Evolutionary conservation across 2,329 filamentous ascomycete genomes (phyloP), one percentile per base, ranked within the genome.

Genomic region (Diplodia corticola): DNA sequence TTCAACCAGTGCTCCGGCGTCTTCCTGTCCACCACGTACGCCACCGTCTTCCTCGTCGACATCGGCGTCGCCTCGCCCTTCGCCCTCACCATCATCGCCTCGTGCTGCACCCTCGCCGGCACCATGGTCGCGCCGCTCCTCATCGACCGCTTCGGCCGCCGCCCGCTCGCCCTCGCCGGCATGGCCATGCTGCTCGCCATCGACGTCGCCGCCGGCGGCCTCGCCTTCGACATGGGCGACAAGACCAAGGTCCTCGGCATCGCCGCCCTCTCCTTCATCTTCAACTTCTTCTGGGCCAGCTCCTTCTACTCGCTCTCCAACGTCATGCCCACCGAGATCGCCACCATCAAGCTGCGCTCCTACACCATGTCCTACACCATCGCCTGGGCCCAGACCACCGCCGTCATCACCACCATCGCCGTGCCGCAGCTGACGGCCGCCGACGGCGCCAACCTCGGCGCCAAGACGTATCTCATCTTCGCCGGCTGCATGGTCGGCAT

Each of bases 61-160:
- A 93, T 91, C 71, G 91, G 90, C 61, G 87, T 92, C 1, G 88
- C 92, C 73, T 92, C 92, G 81, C 91, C 89, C 77, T 46, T 73
- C 0, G 77, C 83, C 0, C 77, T 89, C 51, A 91, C 90, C 0
- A 75, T 91, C 37, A 68, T 91, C 68, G 92, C 75, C 10, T 73
- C 76, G 15, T 77, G 75, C 67, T 76, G 74, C 60, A 75, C 74
- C 6, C 71, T 79, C 20, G 73, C 76, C 1, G 77, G 77, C 22
- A 78, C 89, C 87, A 81, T 91, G n/a, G 79, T 91, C 67, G 86
- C 84, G 73, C 76, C 10, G 73, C 78, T 22, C 69, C 82, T 91
- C 53, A 88, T 91, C 69, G 89, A 92, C 73, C 84, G 82, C 68
- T 77, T 88, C 5, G 87, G 87, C 30, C 84, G 87, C 35, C 82